Evolutionary conservation across 176 grass and related monocot genomes (phyloP).

Genomic region (Avena eriantha): DNA sequence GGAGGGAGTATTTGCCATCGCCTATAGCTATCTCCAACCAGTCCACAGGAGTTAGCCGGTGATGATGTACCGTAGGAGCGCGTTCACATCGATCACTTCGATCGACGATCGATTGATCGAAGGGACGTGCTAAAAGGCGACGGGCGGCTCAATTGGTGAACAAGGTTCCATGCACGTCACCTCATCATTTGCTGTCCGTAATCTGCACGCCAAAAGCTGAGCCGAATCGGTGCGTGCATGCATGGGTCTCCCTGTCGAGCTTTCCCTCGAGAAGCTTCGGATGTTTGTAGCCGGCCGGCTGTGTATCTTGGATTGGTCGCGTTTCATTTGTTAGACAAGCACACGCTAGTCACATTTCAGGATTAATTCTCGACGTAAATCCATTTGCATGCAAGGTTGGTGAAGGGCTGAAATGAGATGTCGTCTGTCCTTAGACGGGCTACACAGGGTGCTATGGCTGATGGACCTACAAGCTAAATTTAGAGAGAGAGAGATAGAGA

Average conservation of each 20-base stretch:
- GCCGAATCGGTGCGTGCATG: constrained; percentile 7
- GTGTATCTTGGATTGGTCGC: no score
- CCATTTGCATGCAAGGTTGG: no score
- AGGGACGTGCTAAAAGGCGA: constrained; percentile 19
- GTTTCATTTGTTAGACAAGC: no score
- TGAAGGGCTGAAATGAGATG: no score
- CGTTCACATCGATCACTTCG: neutral
- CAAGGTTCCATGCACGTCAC: constrained; percentile 25
- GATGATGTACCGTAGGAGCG: neutral
- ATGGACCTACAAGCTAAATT: no score
- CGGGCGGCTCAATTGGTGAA: neutral
- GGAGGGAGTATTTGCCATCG: neutral
- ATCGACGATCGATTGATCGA: constrained; percentile 12
- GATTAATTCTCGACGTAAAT: no score
- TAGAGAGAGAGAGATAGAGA: no score
- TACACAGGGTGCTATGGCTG: no score
- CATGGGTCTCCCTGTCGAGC: constrained; percentile 14
- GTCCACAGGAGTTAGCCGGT: constrained; percentile 1
- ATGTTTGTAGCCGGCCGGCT: no score
- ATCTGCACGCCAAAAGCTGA: constrained; percentile 40
- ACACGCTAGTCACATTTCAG: no score
- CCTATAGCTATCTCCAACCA: neutral
- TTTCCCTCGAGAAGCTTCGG: neutral
- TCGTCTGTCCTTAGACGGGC: no score
- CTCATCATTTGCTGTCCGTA: constrained; percentile 38